These are phyloP conservation scores for Thalassiosira hispida DNA, from an alignment of 352 stramenopile genomes.

Conservation along the genomic window DNA sequence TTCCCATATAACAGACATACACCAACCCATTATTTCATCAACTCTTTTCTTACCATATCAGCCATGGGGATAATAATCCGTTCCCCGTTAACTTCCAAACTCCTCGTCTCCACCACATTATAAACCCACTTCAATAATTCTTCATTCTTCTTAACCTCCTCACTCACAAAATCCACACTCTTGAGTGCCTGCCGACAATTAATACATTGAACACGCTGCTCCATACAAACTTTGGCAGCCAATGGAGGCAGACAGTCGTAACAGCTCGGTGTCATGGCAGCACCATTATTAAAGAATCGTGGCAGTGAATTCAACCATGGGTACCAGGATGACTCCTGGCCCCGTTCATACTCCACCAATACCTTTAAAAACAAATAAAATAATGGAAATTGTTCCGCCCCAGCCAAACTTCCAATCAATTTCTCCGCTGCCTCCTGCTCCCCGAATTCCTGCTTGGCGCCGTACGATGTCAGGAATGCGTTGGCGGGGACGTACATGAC, in stretches of 20 bases:
- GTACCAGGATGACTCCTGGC: conserved; percentile 33
- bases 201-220: conserved; percentile 44
- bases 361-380: conserved; percentile 55
- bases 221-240: conserved; percentile 40
- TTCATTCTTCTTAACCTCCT: conserved; percentile 31
- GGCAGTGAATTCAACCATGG: conserved; percentile 48
- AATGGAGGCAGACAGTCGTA: conserved; percentile 49
- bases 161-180: conserved; percentile 36
- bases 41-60: conserved; percentile 61
- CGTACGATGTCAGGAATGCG: conserved; percentile 36
- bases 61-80: conserved; percentile 47
- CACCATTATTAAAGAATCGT: conserved; percentile 39
- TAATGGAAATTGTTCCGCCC: conserved; percentile 31
- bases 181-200: conserved; percentile 42
- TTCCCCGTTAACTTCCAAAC: conserved; percentile 27
- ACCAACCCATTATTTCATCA: too few species aligned
- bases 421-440: conserved; percentile 27
- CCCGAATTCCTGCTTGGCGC: conserved; percentile 32
- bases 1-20: neutral
- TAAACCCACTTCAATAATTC: conserved; percentile 45
- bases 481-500: conserved; percentile 41
- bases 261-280: conserved; percentile 46
- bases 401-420: conserved; percentile 24
- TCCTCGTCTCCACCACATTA: conserved; percentile 41
- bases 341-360: conserved; percentile 44